Evolutionary conservation across 2,329 filamentous ascomycete genomes (phyloP), one percentile per base, ranked within the genome.

Genomic region (Ilyonectria robusta): DNA sequence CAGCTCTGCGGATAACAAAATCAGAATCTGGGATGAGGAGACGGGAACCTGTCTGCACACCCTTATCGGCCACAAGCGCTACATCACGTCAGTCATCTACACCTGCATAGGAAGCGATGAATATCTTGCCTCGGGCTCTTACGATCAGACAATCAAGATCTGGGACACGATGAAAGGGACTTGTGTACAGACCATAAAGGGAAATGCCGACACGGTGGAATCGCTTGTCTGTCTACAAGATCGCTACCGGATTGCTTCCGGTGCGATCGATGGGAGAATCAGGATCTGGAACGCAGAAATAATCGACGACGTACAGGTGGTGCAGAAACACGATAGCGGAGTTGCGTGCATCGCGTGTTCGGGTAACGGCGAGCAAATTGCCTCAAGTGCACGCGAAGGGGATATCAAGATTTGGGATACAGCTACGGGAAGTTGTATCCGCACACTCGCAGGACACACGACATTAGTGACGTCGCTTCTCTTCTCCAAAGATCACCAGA

Each of bases 321-420:
- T 42, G 40, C 15, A n/a, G 6, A 17, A 17, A n/a, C 50, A 35
- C 29, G n/a, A 13, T 1, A n/a, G 19, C 3, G 31, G 15, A 15
- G 10, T 50, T 7, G 9, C 7, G 1, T 48, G 21, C 2, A 31
- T 59, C 2, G 33, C 15, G 13, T 74, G 75, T 63, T 70, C 70
- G 3, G 35, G 5, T 15, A 13, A 57, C n/a, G 56, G 51, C 17
- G 19, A n/a, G n/a, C 5, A 26, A 3, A 19, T 67, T 11, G 60
- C 50, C 3, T 51, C 55, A 1, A 29, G 13, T 2, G 44, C 54
- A 1, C 6, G n/a, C 4, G 21, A 57, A 9, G 1, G 1, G 17
- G 65, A 46, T 1, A 21, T 50, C 4, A 61, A 58, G 37, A 9
- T 68, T 3, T 68, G 62, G 66, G 33, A 68, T 50, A 21, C 44